A percentile compares a stretch with the other conserved stretches of the same genome.
Conservation (phyloP, 805 yeast species). For the Candida chauliodis region DNA sequence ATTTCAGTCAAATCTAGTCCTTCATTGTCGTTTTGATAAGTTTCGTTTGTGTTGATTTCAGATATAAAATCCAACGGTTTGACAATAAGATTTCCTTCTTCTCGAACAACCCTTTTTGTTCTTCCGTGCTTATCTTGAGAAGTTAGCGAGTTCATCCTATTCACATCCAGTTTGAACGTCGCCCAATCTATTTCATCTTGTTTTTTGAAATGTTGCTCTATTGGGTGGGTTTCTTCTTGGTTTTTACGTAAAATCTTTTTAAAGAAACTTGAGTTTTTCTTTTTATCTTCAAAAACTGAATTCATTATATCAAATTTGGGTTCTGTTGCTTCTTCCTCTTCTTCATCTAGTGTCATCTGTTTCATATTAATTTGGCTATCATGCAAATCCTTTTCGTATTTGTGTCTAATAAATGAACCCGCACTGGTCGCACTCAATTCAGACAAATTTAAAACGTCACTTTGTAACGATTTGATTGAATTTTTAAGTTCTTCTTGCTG, state of each 20-base stretch:
- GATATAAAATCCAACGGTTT: slow-evolving; percentile 42
- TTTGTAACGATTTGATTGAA: slow-evolving; percentile 39
- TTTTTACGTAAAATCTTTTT: slow-evolving; percentile 39
- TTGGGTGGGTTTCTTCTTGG: slow-evolving; percentile 18
- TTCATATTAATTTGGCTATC: slow-evolving; percentile 20
- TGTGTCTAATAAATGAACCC: slow-evolving; percentile 78
- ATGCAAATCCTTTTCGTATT: slow-evolving; percentile 39
- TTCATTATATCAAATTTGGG: slow-evolving; percentile 28
- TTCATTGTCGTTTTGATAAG: slow-evolving; percentile 13
- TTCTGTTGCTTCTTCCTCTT: slow-evolving; percentile 12
- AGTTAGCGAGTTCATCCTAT: slow-evolving; percentile 69
- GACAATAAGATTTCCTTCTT: slow-evolving; percentile 35
- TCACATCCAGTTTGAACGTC: slow-evolving; percentile 51
- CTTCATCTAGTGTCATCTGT: slow-evolving; percentile 20
- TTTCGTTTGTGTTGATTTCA: slow-evolving; percentile 41
- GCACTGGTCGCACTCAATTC: slow-evolving; percentile 89
- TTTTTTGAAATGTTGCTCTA: slow-evolving; percentile 31
- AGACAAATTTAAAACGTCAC: slow-evolving; percentile 48
- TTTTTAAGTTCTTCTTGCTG: slow-evolving; percentile 37
- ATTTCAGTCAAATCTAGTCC: slow-evolving; percentile 14
- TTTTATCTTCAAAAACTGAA: slow-evolving; percentile 41
- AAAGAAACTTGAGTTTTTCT: slow-evolving; percentile 37
- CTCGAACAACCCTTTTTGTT: slow-evolving; percentile 50
- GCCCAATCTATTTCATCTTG: slow-evolving; percentile 37
- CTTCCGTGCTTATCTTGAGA: slow-evolving; percentile 67